Evolutionary conservation across 2,329 filamentous ascomycete species (phyloP), one percentile per base, ranked within the genome.

Genomic region (Pseudogymnoascus sp.): DNA sequence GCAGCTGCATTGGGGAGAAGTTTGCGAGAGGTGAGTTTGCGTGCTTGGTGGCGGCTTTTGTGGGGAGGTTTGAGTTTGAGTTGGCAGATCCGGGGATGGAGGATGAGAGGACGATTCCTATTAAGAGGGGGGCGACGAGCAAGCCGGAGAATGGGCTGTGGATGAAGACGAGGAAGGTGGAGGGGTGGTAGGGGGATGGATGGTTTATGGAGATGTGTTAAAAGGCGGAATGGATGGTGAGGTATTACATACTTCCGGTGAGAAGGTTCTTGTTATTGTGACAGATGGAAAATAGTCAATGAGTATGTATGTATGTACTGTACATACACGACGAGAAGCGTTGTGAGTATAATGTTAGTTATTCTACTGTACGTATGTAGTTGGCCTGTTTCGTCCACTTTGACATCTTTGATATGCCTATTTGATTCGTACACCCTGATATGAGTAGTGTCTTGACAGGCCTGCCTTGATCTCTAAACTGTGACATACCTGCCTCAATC

Each of bases 21-120:
- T 96, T 96, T 76, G 89, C 93, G 0, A 88, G 86, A 72, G 85
- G 88, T 0, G 93, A 97, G 78, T 90, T 96, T 75, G 91, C 90
- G 7, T 93, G 89, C 72, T 76, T 97, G 66, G 73, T 97, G 57
- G 92, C 91, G 21, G 82, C 84, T 7, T 86, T 89, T 81, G 82
- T 93, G 3, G 91, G 91, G 0, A 81, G 84, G 39, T 96, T 96
- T 74, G 82, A 86, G 71, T 86, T 87, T 72, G 77, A 77, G 68
- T 71, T 87, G 51, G 59, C 59, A 36, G 34, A 39, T 26, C 36
- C 59, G 36, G 14, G 7, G 59, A 40, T 61, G 72, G 76, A 86
- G 72, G 86, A 89, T 70, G 84, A 90, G 76, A 79, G 78, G 54
- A 85, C 88, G 68, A 73, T 93, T 57, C 75, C 83, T 57, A 85